phyloP scores from a whole-genome alignment of 139 green algal genomes.

The Volvox reticuliferus region DNA sequence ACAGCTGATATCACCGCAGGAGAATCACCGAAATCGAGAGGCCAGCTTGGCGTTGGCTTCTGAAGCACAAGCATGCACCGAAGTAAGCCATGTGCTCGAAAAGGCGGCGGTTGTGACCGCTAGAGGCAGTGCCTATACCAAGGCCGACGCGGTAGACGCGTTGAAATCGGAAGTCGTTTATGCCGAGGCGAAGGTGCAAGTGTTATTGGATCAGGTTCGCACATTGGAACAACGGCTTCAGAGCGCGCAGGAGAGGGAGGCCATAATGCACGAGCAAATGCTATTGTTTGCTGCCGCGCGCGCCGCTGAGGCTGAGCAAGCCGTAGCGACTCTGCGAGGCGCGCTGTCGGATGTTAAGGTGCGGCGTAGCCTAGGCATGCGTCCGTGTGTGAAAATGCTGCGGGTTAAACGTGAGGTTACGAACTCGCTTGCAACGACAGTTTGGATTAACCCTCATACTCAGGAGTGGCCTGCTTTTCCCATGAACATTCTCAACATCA shows the following conservation, averaged over 20 bases:
- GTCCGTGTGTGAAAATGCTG: too few relatives aligned
- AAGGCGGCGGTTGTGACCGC: background rate
- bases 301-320: background rate
- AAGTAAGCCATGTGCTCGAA: background rate
- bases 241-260: background rate
- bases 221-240: conserved; percentile 11
- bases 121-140: background rate
- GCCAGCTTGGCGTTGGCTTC: background rate
- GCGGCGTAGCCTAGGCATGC: background rate
- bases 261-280: background rate
- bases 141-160: background rate
- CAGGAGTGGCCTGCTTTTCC: background rate
- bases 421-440: background rate
- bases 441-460: background rate
- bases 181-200: background rate
- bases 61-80: background rate
- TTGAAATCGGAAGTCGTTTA: background rate
- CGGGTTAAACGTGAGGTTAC: background rate
- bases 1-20: background rate
- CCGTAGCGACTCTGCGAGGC: background rate
- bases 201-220: background rate
- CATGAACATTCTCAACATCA: background rate
- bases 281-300: background rate
- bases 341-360: background rate
- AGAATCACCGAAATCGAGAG: background rate